Evolutionary conservation across 2,329 filamentous ascomycete genomes (phyloP).

Genomic region (Curvularia spicifera): DNA sequence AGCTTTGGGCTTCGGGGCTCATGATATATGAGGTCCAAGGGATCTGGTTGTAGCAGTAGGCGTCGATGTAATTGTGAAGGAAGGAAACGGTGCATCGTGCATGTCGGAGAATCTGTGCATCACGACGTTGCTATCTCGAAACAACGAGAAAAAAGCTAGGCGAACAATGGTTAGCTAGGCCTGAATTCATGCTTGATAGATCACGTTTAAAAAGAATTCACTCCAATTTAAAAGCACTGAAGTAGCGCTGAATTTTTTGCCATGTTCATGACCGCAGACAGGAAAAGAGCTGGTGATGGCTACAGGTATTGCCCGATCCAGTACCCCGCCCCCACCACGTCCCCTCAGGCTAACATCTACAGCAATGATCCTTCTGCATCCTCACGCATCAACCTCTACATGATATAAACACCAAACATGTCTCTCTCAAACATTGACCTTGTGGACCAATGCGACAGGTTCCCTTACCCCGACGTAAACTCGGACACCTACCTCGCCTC

Average conservation of each 20-base stretch:
- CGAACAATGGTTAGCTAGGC: not conserved
- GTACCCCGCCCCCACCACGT: constrained; percentile 37
- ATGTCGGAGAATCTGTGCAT: not conserved
- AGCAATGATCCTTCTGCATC: not conserved
- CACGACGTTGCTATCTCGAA: constrained; percentile 6
- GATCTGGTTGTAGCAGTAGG: not conserved
- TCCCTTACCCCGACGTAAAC: constrained; percentile 74
- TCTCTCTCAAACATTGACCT: constrained; percentile 60
- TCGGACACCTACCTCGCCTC: constrained; percentile 61
- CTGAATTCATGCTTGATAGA: not conserved
- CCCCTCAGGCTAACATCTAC: constrained; percentile 12
- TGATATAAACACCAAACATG: constrained; percentile 27
- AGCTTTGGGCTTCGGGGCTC: not conserved
- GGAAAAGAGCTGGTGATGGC: not conserved
- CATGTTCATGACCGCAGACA: not conserved
- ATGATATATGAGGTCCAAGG: not conserved
- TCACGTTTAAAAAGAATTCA: not conserved
- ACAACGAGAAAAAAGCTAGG: not conserved
- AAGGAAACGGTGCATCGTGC: not conserved
- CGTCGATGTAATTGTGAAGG: not conserved
- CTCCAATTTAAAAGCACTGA: not conserved
- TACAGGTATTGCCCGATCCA: constrained; percentile 3
- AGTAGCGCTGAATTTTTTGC: not conserved
- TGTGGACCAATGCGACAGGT: constrained; percentile 70
- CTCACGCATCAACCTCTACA: not conserved